Percentiles rank a stretch among this genome's conserved stretches.
These are phyloP conservation scores for Entomortierella chlamydospora DNA, from an alignment of 192 early-diverging fungal genomes.

Conservation along the genomic window DNA sequence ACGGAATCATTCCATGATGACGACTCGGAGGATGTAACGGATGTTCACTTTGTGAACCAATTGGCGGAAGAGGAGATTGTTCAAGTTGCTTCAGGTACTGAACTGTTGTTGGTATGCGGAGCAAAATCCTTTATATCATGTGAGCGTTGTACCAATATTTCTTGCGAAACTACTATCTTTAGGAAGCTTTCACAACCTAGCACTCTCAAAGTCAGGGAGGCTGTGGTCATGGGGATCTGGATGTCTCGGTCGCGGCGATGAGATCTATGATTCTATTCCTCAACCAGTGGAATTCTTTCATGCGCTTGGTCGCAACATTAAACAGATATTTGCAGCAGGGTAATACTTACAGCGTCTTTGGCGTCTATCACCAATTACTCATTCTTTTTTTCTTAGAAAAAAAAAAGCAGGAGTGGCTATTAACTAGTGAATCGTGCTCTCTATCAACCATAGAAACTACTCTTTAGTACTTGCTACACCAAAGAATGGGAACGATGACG, in stretches of 20 bases:
- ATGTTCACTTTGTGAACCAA: slow-evolving; percentile 51
- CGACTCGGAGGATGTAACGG: slow-evolving; percentile 48
- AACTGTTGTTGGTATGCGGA: neutral
- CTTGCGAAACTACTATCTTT: neutral
- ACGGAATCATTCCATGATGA: slow-evolving; percentile 54
- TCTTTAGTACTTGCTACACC: slow-evolving; percentile 39
- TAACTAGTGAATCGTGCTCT: neutral
- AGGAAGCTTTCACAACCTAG: slow-evolving; percentile 53
- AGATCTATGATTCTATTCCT: slow-evolving; percentile 47
- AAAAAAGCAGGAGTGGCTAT: neutral
- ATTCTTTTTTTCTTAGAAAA: neutral
- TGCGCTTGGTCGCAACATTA: slow-evolving; percentile 33
- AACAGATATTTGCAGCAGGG: slow-evolving; percentile 51
- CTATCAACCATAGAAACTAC: slow-evolving; percentile 23
- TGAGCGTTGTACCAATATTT: no score
- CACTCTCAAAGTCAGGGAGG: slow-evolving; percentile 39
- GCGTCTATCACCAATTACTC: neutral
- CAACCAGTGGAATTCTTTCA: slow-evolving; percentile 54
- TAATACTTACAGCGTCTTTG: neutral
- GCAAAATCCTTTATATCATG: neutral
- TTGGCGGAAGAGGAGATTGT: slow-evolving; percentile 45
- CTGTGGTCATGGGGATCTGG: slow-evolving; percentile 55
- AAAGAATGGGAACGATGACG: slow-evolving; percentile 41
- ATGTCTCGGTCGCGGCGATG: slow-evolving; percentile 45
- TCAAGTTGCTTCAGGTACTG: slow-evolving; percentile 46